Conservation (phyloP, 2,329 filamentous ascomycete species). For the Nannizziopsis arthrosporioides region DNA sequence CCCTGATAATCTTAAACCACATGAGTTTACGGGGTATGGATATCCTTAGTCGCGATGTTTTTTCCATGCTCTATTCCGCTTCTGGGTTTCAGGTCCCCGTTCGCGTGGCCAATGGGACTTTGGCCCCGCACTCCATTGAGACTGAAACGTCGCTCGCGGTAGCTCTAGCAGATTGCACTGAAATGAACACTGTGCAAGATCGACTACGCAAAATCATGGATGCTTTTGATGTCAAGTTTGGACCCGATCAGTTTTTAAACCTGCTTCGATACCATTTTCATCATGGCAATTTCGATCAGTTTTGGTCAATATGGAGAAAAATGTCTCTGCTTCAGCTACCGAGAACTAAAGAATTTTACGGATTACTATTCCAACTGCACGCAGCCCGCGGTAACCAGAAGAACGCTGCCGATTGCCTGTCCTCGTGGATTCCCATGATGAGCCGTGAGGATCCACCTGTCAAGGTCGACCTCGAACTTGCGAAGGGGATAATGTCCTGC, state of each 20-base stretch:
- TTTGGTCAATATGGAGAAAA: slow-evolving; percentile 51
- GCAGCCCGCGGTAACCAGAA: slow-evolving; percentile 35
- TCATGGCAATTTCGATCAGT: slow-evolving; percentile 42
- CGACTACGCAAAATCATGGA: slow-evolving; percentile 24
- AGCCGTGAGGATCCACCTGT: slow-evolving; percentile 43
- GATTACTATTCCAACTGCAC: slow-evolving; percentile 41
- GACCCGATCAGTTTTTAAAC: slow-evolving; percentile 20
- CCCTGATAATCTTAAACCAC: slow-evolving; percentile 32
- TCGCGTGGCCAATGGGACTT: slow-evolving; percentile 21
- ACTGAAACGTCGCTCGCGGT: slow-evolving; percentile 18
- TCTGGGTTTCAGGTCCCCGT: slow-evolving; percentile 36
- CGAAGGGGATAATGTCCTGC: slow-evolving; percentile 42
- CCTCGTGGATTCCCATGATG: slow-evolving; percentile 51
- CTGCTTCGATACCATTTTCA: slow-evolving; percentile 28
- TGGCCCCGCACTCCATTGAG: slow-evolving; percentile 29
- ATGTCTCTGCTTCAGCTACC: slow-evolving; percentile 40
- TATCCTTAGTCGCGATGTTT: slow-evolving; percentile 37
- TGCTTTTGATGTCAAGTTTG: slow-evolving; percentile 22
- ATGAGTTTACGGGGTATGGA: slow-evolving; percentile 33
- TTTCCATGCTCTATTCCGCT: slow-evolving; percentile 34
- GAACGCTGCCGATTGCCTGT: slow-evolving; percentile 38
- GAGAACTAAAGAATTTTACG: slow-evolving; percentile 46
- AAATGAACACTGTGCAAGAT: slow-evolving; percentile 15
- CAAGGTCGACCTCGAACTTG: slow-evolving; percentile 34
- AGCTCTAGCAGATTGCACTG: slow-evolving; percentile 9